Conservation (phyloP, 805 yeast species). For the Pichia deserticola region DNA sequence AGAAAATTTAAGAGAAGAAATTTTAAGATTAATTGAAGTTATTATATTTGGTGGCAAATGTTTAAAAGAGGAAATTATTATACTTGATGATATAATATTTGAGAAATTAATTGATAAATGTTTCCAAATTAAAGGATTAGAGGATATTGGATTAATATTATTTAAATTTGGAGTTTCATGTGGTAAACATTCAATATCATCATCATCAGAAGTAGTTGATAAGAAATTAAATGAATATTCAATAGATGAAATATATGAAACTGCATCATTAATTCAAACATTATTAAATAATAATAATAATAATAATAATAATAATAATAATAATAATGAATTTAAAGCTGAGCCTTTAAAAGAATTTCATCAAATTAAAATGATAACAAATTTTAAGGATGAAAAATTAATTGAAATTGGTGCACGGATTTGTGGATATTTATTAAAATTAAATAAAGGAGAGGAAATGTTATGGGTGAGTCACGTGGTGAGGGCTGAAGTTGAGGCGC, state of each 20-base stretch:
- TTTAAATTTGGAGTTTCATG: not conserved
- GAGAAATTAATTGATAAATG: not conserved
- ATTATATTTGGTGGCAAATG: no score
- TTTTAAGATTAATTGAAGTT: no score
- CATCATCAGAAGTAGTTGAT: no score
- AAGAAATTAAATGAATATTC: no score
- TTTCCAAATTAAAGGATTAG: not conserved
- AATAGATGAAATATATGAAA: no score
- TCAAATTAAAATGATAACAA: not conserved
- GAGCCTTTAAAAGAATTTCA: no score
- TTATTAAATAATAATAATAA: no score
- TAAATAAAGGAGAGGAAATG: not conserved
- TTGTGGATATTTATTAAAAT: not conserved
- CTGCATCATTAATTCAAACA: no score
- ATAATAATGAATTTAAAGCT: no score
- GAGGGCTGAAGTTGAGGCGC: not conserved
- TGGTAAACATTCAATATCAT: not conserved
- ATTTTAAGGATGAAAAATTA: not conserved
- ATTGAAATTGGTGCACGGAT: not conserved
- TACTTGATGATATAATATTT: not conserved
- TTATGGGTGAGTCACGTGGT: constrained; percentile 1
- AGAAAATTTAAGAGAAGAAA: not conserved
- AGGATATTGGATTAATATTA: not conserved
- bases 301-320: no score
- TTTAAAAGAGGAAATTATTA: not conserved